A percentile compares a stretch with the other conserved stretches of the same genome.
These are phyloP conservation scores for Kuraishia piskuri DNA, from an alignment of 805 yeast genomes.

Conservation along the genomic window DNA sequence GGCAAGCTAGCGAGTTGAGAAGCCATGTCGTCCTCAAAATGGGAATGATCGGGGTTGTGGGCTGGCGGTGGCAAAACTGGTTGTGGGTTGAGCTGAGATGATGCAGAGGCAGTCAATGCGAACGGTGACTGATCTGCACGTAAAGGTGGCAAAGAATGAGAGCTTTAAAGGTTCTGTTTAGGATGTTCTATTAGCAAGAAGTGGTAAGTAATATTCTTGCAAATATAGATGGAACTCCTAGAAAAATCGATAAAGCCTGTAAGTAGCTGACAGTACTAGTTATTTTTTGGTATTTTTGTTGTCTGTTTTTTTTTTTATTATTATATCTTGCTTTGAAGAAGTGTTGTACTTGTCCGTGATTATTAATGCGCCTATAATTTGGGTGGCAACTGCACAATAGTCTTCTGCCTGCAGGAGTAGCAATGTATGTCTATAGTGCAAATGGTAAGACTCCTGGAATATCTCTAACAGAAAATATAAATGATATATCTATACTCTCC, in stretches of 20 bases:
- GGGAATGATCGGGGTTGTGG: neutral
- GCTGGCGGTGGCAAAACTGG: neutral
- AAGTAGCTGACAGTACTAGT: too few species aligned
- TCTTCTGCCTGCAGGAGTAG: neutral
- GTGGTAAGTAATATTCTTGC: neutral
- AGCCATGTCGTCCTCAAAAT: constrained; percentile 25
- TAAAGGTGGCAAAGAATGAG: neutral
- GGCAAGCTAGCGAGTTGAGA: constrained; percentile 39
- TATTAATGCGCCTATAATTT: neutral
- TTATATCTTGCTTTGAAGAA: neutral
- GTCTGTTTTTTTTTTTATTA: neutral
- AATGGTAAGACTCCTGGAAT: neutral
- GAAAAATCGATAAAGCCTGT: neutral
- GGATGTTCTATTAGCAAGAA: neutral
- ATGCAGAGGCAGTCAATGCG: neutral
- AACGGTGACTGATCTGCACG: neutral
- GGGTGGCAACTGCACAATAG: neutral
- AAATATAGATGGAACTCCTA: neutral
- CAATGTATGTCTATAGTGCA: neutral
- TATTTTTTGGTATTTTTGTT: too few species aligned
- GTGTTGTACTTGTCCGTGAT: neutral
- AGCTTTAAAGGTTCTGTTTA: neutral
- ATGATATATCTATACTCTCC: neutral
- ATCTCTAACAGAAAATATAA: neutral
- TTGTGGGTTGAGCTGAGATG: neutral